phyloP scores from a whole-genome alignment of 108 stramenopile species.

The Pseudonitzschia multistriata region DNA sequence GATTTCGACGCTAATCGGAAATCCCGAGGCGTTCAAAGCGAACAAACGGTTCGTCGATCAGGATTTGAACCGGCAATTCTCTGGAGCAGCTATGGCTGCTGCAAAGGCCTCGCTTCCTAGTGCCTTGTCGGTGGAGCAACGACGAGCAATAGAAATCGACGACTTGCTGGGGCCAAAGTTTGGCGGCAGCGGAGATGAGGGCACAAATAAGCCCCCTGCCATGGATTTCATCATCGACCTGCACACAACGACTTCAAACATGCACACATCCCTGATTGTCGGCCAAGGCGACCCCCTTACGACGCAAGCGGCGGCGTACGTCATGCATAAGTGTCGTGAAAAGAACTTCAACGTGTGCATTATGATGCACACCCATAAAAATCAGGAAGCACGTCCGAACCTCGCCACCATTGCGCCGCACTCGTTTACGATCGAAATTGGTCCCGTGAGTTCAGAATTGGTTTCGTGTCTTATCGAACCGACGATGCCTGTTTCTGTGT shows the following conservation, averaged over 20 bases:
- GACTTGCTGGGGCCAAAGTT: conserved; percentile 71
- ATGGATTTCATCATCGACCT: conserved; percentile 76
- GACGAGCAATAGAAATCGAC: conserved; percentile 69
- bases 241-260: conserved; percentile 82
- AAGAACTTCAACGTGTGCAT: conserved; percentile 33
- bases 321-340: conserved; percentile 44
- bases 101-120: neutral
- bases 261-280: conserved; percentile 77
- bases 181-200: neutral
- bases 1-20: conserved; percentile 61
- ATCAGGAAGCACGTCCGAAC: conserved; percentile 58
- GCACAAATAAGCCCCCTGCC: conserved; percentile 23
- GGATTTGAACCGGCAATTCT: conserved; percentile 85
- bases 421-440: conserved; percentile 83
- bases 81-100: conserved; percentile 33
- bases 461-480: too few species aligned
- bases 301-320: conserved; percentile 75
- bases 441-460: conserved; percentile 45
- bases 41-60: conserved; percentile 77
- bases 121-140: conserved; percentile 46
- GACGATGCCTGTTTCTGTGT: neutral
- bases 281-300: conserved; percentile 65
- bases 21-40: conserved; percentile 66
- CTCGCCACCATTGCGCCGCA: conserved; percentile 63
- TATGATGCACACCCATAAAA: conserved; percentile 64